Evolutionary conservation across 345 rosid species (phyloP), one percentile per base, ranked within the genome.

Genomic region (Gossypium rotundifolium): DNA sequence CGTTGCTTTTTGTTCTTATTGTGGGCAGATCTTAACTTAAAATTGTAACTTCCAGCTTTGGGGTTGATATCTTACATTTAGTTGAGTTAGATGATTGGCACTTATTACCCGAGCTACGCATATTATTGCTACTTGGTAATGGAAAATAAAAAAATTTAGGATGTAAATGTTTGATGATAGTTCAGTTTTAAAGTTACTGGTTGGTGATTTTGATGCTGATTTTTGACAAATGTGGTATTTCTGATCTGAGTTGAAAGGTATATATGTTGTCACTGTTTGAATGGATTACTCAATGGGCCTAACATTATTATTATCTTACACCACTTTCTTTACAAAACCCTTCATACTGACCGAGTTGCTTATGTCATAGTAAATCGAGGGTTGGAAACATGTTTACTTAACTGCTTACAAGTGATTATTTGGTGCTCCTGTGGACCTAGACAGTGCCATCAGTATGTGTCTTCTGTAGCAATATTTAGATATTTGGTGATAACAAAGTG

Each of bases 1-100:
- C 18, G 49, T 23, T 3, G 13, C n/a, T 7, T 25, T 1, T 49
- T 53, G 18, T 49, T 10, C 33, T 49, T 53, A 51, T 69, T 16
- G 72, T 51, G 20, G 52, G 29, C 45, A 51, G 72, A 69, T 69
- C 72, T 51, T 69, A 69, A 51, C 58, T 49, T 33, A 27, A 13
- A 9, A 10, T 16, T 69, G 45, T 16, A 49, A 68, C 58, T 14
- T 48, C 40, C 55, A 14, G 20, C 44, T 49, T 23, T 59, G 55
- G 22, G 25, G 22, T 42, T 59, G 16, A 42, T 44, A 9, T 42
- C 53, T 44, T 58, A 11, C 9, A 22, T 9, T 60, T 73, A 46
- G n/a, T 27, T 58, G 70, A 45, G 10, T 65, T 45, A 16, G 17
- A 12, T 17, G 18, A 25, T 8, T 23, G 33, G 17, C 17, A 5